Percentiles rank a stretch among this genome's conserved stretches.
phyloP scores from a whole-genome alignment of 306 rosid species.

The Purshia tridentata region DNA sequence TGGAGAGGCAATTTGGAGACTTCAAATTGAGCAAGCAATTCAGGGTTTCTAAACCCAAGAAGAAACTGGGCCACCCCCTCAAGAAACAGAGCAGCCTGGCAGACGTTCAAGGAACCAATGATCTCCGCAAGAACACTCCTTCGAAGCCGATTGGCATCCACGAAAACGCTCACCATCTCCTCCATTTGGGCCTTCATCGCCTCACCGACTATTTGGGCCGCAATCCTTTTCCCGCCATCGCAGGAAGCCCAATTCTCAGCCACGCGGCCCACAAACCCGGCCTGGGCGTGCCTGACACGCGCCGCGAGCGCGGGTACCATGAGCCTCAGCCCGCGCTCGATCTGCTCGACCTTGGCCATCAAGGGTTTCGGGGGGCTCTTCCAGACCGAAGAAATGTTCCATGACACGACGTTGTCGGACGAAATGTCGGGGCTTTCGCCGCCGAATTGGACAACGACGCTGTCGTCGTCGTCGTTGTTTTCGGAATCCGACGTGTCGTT shows the following conservation, averaged over 20 bases:
- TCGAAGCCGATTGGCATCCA: constrained; percentile 64
- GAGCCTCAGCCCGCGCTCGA: constrained; percentile 53
- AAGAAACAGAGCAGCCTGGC: constrained; percentile 66
- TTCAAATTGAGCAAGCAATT: constrained; percentile 35
- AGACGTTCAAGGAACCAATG: constrained; percentile 39
- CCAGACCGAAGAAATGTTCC: constrained; percentile 67
- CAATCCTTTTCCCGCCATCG: constrained; percentile 26
- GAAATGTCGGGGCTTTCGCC: neutral
- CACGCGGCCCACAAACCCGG: constrained; percentile 33
- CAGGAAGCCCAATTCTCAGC: constrained; percentile 39
- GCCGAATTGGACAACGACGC: neutral
- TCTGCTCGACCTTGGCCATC: constrained; percentile 45
- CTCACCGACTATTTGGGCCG: constrained; percentile 26
- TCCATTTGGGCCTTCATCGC: constrained; percentile 48
- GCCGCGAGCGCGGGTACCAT: constrained; percentile 53
- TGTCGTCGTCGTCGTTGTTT: neutral
- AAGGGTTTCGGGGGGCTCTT: constrained; percentile 32
- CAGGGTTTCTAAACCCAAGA: constrained; percentile 51
- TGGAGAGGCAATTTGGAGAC: constrained; percentile 27
- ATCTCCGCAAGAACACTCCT: constrained; percentile 62
- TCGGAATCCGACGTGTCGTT: constrained; percentile 6
- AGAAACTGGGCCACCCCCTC: constrained; percentile 64
- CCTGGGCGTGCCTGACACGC: constrained; percentile 46
- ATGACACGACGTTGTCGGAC: constrained; percentile 18
- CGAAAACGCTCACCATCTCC: constrained; percentile 52